A percentile compares a stretch with the other conserved stretches of the same genome.
Conservation (phyloP, 2,329 filamentous ascomycete species). For the Phialophora macrospora region DNA sequence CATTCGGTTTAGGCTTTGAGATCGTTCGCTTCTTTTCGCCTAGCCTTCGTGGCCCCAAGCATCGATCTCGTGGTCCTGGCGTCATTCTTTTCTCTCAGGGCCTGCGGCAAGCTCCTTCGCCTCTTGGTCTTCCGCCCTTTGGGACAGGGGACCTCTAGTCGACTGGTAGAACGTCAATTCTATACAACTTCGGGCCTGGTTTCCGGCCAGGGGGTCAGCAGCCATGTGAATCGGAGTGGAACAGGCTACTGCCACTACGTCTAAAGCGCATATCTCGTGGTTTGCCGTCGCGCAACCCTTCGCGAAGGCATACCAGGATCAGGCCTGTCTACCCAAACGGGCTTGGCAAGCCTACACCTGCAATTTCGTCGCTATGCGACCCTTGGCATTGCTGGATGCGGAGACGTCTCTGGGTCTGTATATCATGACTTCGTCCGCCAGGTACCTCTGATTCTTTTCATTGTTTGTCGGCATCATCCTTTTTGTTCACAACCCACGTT, state of each 20-base stretch:
- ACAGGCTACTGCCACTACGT: slow-evolving; percentile 13
- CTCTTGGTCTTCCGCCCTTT: not conserved
- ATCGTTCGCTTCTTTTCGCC: slow-evolving; percentile 19
- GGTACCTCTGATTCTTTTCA: slow-evolving; percentile 10
- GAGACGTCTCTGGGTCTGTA: slow-evolving; percentile 7
- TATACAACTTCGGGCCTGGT: slow-evolving; percentile 9
- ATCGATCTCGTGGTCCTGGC: not conserved
- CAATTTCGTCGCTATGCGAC: slow-evolving; percentile 25
- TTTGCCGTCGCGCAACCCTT: slow-evolving; percentile 15
- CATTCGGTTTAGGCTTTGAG: not conserved
- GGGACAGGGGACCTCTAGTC: not conserved
- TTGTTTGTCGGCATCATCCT: slow-evolving; percentile 26
- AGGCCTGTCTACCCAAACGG: slow-evolving; percentile 7
- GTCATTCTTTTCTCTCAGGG: slow-evolving; percentile 5
- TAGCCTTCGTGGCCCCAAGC: slow-evolving; percentile 7
- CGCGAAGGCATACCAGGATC: slow-evolving; percentile 4
- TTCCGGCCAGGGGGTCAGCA: slow-evolving; percentile 1
- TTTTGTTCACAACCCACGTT: slow-evolving; percentile 29
- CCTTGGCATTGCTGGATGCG: slow-evolving; percentile 4
- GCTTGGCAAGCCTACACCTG: slow-evolving; percentile 21
- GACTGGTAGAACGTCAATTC: not conserved
- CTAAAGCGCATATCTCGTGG: not conserved
- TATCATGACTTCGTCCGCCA: slow-evolving; percentile 20
- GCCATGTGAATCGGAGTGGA: slow-evolving; percentile 22
- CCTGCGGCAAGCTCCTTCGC: not conserved